Percentiles rank a stretch among this genome's conserved stretches.
Conservation (phyloP, 1,284 basidiomycete species). For the Veloboletus limbatus region DNA sequence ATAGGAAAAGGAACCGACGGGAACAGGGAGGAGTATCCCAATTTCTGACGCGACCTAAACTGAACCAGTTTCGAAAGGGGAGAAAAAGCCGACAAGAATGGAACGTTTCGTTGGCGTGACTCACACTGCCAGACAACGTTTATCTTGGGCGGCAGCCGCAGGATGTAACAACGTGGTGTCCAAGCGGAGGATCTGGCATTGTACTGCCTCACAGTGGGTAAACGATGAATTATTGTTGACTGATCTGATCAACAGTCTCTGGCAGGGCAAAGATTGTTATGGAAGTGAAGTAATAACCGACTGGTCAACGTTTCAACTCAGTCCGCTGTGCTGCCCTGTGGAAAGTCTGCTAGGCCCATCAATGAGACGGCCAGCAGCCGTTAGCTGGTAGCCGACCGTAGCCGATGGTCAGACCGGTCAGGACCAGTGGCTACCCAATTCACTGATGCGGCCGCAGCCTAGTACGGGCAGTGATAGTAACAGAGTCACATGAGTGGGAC, state of each 20-base stretch:
- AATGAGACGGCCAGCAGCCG: too few species aligned
- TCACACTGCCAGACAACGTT: background rate
- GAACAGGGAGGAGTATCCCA: background rate
- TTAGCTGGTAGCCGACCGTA: too few species aligned
- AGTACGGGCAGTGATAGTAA: background rate
- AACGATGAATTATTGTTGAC: too few species aligned
- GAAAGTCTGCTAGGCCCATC: too few species aligned
- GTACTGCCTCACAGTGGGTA: background rate
- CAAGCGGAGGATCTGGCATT: background rate
- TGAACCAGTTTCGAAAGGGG: conserved; percentile 9
- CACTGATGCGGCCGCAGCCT: too few species aligned
- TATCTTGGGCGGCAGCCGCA: conserved; percentile 1
- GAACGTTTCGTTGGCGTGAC: background rate
- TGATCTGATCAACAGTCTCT: conserved; percentile 6
- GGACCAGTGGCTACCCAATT: too few species aligned
- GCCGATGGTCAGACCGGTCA: too few species aligned
- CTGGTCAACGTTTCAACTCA: conserved; percentile 5
- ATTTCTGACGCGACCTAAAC: conserved; percentile 6
- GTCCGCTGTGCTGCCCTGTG: too few species aligned
- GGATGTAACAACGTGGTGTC: conserved; percentile 19
- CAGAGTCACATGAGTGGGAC: background rate
- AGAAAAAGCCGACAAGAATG: conserved; percentile 1
- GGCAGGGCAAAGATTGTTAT: conserved; percentile 1
- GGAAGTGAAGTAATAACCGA: background rate
- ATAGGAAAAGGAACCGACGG: conserved; percentile 10